Conservation (phyloP, 148 eudicot species). For the Cornus florida region DNA sequence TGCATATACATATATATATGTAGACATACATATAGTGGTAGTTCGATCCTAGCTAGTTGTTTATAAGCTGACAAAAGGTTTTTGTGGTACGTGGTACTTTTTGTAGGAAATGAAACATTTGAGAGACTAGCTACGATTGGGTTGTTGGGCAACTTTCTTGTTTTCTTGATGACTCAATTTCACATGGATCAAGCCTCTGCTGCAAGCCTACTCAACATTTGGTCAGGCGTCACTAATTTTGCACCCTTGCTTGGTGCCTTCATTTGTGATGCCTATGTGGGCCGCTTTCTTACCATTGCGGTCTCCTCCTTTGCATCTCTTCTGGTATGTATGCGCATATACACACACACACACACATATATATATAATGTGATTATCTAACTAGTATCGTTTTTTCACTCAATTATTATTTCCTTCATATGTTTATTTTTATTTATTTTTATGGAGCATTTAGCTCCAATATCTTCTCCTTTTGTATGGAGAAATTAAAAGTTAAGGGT, state of each 20-base stretch:
- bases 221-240: constrained; percentile 56
- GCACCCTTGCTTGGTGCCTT: constrained; percentile 81
- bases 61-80: not conserved
- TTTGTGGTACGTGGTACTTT: not conserved
- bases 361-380: too few relatives aligned
- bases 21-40: too few relatives aligned
- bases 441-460: too few relatives aligned
- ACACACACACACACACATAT: too few relatives aligned
- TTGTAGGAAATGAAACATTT: constrained; percentile 82
- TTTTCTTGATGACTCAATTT: constrained; percentile 59
- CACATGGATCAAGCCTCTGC: constrained; percentile 83
- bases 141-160: constrained; percentile 67
- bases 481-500: too few relatives aligned
- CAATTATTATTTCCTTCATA: too few relatives aligned
- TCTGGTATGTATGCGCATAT: constrained; percentile 28
- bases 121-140: constrained; percentile 84
- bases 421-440: too few relatives aligned
- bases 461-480: too few relatives aligned
- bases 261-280: constrained; percentile 69
- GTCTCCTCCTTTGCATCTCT: constrained; percentile 54
- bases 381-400: too few relatives aligned
- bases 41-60: not conserved
- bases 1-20: not conserved
- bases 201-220: constrained; percentile 57
- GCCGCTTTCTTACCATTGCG: constrained; percentile 68